Base-by-base conservation (phyloP, 371 early-diverging fungal genomes). In the Rhizopus sp. region DNA sequence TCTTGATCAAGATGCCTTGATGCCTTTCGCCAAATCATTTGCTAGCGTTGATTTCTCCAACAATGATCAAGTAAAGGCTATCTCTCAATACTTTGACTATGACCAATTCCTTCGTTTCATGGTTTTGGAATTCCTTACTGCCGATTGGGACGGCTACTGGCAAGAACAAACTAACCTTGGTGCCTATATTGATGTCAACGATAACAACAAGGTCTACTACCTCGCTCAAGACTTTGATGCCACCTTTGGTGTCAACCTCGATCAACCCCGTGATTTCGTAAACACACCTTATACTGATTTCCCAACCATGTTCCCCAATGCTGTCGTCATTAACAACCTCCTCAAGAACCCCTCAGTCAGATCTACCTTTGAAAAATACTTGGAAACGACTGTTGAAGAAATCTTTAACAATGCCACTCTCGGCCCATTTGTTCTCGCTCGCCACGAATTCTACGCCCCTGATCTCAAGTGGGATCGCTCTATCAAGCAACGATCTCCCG, bases 121-220 rank as follows among this genome's bases (percentile, higher is more conserved):
- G 82, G 81, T 80, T 33, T 59, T 81, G 53, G 84, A 83, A 56
- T 83, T 74, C 69, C 69, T 81, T 23, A 70, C 82, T 45, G 84
- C 72, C 33, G 37, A 72, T 55, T 83, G 84, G 84, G 84, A 83
- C 51, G 84, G 70, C 13, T 83, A 83, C 66, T 83, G 84, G 84
- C 70, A 70, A 64, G 52, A 50, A 41, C 82, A 80, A 54, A 78
- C 79, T 52, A 83, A 83, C 53, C 72, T 70, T 56, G 84, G 81
- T 63, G 77, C 82, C 5, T 83, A 81, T 64, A 77, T 76, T 41
- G 83, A 81, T 45, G 65, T 69, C 17, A 65, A 66, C 1, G 57
- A 68, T 16, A 50, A 62, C 2, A 64, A 74, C 58, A 71, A 65
- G 39, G 61, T 77, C 60, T 76, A 75, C 53, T 83, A 69, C 44